Percentiles rank a stretch among this genome's conserved stretches.
These are phyloP conservation scores for Sphagnum fallax DNA, from an alignment of 228 moss, liverwort and hornwort species.

Conservation along the genomic window DNA sequence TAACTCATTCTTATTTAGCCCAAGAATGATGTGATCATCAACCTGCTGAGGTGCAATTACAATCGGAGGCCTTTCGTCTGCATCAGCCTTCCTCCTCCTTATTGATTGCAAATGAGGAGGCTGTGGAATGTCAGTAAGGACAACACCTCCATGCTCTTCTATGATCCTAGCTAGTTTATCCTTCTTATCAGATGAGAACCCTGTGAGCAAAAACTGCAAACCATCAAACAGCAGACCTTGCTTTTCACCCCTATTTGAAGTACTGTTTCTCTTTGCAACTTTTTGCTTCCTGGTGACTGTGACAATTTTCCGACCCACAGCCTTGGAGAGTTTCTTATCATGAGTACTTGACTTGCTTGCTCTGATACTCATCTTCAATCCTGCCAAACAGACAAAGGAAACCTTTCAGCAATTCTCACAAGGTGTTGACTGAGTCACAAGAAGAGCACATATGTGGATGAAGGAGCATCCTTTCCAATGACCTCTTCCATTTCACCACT, in stretches of 20 bases:
- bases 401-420: neutral
- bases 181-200: conserved; percentile 9
- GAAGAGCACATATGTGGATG: too few species aligned
- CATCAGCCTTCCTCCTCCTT: conserved; percentile 12
- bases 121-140: conserved; percentile 14
- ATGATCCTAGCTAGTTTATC: conserved; percentile 7
- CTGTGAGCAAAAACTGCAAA: conserved; percentile 21
- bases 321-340: neutral
- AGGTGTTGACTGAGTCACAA: too few species aligned
- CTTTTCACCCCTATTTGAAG: neutral
- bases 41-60: conserved; percentile 23
- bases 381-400: conserved; percentile 1
- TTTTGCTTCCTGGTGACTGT: neutral
- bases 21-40: neutral
- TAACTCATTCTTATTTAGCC: too few species aligned
- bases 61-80: conserved; percentile 14
- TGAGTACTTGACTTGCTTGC: neutral
- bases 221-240: conserved; percentile 12
- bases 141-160: conserved; percentile 13
- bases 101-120: conserved; percentile 14
- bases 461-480: too few species aligned
- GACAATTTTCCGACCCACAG: neutral
- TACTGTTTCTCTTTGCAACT: neutral
- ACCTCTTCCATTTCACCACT: too few species aligned
- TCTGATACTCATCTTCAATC: neutral